These are phyloP conservation scores for Mycena galericulata DNA, from an alignment of 768 basidiomycete genomes.

Conservation along the genomic window DNA sequence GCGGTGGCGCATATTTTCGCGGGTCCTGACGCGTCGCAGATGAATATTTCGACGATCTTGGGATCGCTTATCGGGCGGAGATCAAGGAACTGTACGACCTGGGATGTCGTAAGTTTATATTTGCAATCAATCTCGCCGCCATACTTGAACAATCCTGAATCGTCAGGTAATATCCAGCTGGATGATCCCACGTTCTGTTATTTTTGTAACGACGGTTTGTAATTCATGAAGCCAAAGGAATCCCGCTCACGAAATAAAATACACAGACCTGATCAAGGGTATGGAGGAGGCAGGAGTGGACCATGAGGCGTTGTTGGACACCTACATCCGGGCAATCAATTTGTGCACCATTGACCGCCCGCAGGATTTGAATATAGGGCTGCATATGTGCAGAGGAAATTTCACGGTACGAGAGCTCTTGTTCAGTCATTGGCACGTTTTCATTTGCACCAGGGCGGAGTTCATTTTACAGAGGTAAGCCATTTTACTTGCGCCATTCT, in stretches of 20 bases:
- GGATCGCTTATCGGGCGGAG: conserved; percentile 60
- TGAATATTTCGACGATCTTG: conserved; percentile 64
- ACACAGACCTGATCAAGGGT: conserved; percentile 53
- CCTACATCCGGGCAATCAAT: conserved; percentile 77
- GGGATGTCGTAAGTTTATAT: conserved; percentile 58
- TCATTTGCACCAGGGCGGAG: conserved; percentile 46
- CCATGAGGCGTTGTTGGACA: conserved; percentile 73
- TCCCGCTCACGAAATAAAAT: not conserved
- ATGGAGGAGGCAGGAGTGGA: conserved; percentile 74
- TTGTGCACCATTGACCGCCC: conserved; percentile 64
- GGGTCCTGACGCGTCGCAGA: conserved; percentile 44
- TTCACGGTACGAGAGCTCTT: conserved; percentile 55
- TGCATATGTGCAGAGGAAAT: conserved; percentile 73
- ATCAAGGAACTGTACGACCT: conserved; percentile 59
- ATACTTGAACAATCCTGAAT: conserved; percentile 39
- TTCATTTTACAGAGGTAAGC: conserved; percentile 65
- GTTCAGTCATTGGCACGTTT: not conserved
- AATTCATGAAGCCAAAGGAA: conserved; percentile 46
- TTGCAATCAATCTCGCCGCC: not conserved
- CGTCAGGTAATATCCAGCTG: conserved; percentile 61
- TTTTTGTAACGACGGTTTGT: conserved; percentile 68
- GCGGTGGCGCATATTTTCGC: not conserved
- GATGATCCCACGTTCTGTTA: conserved; percentile 69
- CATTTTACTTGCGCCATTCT: not conserved
- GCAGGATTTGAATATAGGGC: conserved; percentile 62